Evolutionary conservation across 805 yeast genomes (phyloP), one percentile per base, ranked within the genome.

Genomic region (Trichomonascus vanleenenianus): DNA sequence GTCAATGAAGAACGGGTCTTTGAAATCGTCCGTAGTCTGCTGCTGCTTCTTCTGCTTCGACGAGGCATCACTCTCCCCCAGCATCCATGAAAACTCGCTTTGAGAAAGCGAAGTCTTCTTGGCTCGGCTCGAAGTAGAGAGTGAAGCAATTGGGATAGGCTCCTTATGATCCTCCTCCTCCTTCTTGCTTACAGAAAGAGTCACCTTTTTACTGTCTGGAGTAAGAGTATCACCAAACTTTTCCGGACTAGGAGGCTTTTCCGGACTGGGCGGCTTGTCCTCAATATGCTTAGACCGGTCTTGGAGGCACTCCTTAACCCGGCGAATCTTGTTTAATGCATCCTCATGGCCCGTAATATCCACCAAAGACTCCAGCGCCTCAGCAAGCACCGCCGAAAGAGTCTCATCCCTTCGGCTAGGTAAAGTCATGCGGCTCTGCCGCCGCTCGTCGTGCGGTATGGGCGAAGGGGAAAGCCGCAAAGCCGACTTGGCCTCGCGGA

Each of bases 51-150:
- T 27, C 18, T 39, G 12, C 12, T 25, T 39, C 10, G 41, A 33
- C 18, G 41, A 22, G 25, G 16, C 16, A 14, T 19, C 19, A 10
- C n/a, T 18, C 14, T 44, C 49, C 5, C 51, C 56, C 1, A 56
- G 46, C 58, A 56, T 56, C 60, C 60, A 56, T 1, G 60, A 53
- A 48, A 52, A 56, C 30, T 55, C 57, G 31, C 56, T 49, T 22
- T 56, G 57, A 7, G 60, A 58, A 5, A 56, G 35, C 9, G 57
- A 39, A 3, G 16, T 49, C 15, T 48, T 45, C 2, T 45, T 46
- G 2, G 37, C 32, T 32, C 32, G 4, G 32, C 35, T 9, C 8
- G 40, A 14, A 18, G 38, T 35, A 18, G 47, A 27, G 11, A 37
- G 22, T 14, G 43, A n/a, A 12, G 31, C 19, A 15, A 37, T 14